These are phyloP conservation scores for Pyrenophora teres DNA, from an alignment of 2,329 filamentous ascomycete species.

Conservation along the genomic window DNA sequence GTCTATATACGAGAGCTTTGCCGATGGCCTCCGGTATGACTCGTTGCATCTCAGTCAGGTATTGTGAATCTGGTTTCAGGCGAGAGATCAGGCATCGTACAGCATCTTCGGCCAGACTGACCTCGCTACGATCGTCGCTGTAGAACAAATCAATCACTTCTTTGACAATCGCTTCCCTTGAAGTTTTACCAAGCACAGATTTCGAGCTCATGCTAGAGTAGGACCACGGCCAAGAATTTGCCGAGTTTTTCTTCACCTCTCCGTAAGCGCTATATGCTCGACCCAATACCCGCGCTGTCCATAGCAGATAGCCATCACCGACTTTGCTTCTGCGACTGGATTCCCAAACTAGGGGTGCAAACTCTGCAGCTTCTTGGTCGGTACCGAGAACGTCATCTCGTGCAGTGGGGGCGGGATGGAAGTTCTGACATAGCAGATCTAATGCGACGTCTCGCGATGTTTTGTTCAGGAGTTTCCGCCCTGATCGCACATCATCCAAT, in stretches of 20 bases:
- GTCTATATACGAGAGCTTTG: slow-evolving; percentile 32
- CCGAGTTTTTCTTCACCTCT: slow-evolving; percentile 56
- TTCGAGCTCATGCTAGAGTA: slow-evolving; percentile 20
- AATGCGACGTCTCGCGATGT: slow-evolving; percentile 73
- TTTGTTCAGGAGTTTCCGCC: slow-evolving; percentile 68
- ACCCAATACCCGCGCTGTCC: slow-evolving; percentile 85
- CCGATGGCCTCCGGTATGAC: slow-evolving; percentile 38
- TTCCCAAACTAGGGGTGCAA: slow-evolving; percentile 73
- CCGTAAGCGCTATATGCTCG: slow-evolving; percentile 73
- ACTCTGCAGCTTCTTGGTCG: slow-evolving; percentile 66
- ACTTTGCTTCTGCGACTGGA: slow-evolving; percentile 69
- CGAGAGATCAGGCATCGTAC: slow-evolving; percentile 40
- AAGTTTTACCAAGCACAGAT: slow-evolving; percentile 34
- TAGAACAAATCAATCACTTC: slow-evolving; percentile 46
- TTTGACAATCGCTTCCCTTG: slow-evolving; percentile 43
- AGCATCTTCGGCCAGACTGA: slow-evolving; percentile 53
- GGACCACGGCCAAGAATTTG: slow-evolving; percentile 35
- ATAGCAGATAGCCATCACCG: slow-evolving; percentile 73
- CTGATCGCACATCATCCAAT: slow-evolving; percentile 70
- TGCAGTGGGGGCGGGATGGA: slow-evolving; percentile 64
- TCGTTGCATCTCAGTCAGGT: slow-evolving; percentile 36
- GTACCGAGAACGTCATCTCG: slow-evolving; percentile 70
- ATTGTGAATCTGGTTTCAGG: slow-evolving; percentile 25
- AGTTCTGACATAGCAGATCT: slow-evolving; percentile 74
- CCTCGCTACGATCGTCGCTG: slow-evolving; percentile 47